Base-by-base conservation (phyloP, 768 basidiomycete genomes). In the Tylopilus sp. region DNA sequence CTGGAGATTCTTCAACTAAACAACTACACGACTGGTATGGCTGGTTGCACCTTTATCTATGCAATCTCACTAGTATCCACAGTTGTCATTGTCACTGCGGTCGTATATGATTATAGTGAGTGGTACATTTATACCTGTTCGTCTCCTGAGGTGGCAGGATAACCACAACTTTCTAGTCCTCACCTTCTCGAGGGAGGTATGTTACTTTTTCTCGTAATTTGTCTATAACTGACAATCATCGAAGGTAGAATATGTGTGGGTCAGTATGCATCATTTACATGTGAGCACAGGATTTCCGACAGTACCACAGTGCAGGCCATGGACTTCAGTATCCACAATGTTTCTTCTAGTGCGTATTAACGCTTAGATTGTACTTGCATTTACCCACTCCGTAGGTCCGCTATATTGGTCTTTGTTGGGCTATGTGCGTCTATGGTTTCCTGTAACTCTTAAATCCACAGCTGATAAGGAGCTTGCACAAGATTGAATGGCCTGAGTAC, bases 161-260 rank as follows among this genome's bases (percentile, higher is more conserved):
- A 2, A 37, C 12, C 5, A 37, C 19, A 30, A 36, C 36, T 10
- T 19, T 8, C 4, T 3, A 57, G 56, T 47, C 25, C 54, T 56
- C 21, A 57, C 34, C 21, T 56, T 56, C 29, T 11, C 56, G 6
- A 26, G 14, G 10, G 54, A 57, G 45, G 53, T 56, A 44, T 43
- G 22, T 31, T 11, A 7, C 21, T 21, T 4, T 14, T 5, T 0
- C 1, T 1, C n/a, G n/a, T n/a, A n/a, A 16, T 28, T 4, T 5
- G 3, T 19, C 12, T 5, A 4, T 12, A 16, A 9, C 33, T 58
- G 29, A 59, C 4, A 8, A 22, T 25, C 10, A 10, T 38, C 9
- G 25, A 47, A 62, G 61, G 16, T 62, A 31, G 53, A 61, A 1
- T 62, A 58, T 30, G 28, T 62, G 25, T 61, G 61, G 59, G 60